Base-by-base conservation (phyloP, 1,284 basidiomycete species). In the Pyrrhoderma lamaoense region DNA sequence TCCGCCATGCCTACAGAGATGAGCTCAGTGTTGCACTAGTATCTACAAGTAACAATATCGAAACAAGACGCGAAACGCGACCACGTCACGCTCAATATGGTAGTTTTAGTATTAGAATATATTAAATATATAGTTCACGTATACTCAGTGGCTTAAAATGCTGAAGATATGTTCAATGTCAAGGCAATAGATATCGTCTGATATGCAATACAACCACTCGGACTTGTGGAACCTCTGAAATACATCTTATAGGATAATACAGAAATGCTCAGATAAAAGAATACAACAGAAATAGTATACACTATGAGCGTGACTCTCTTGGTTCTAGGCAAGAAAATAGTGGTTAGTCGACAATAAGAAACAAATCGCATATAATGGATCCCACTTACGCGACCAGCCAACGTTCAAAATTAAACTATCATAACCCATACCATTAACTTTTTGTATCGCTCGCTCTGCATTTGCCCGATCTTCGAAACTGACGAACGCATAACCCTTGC, bases 401-500 rank as follows among this genome's bases (percentile, higher is more conserved):
- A 91, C 85, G 62, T 80, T 90, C 63, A 93, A 66, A 62, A 93
- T 93, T 56, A 93, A 70, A 65, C 89, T 93, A 65, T 91, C 89
- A 62, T 93, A 93, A 35, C 92, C 93, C 64, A 83, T 79, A 23
- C 96, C 96, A 64, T 99, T 81, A 62, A 95, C 83, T 73, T 93
- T 97, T 64, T 90, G 82, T 72, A 97, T 85, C 39, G 96, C 96
- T 60, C 73, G 76, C 70, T 96, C 90, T 22, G 92, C 96, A 45
- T 79, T 73, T 19, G 78, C 74, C 61, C 79, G 75, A 35, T 85
- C 85, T 65, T 98, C 94, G 64, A 97, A 99, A 67, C 87, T 92
- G 60, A 97, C 93, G 59, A 93, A 93, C 14, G 93, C 93, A 67
- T 95, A 96, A 55, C 96, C 95, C 70, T 97, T 98, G 60, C 93